Evolutionary conservation across 805 yeast species (phyloP).

Genomic region (Helenozyma baotianmanensis): DNA sequence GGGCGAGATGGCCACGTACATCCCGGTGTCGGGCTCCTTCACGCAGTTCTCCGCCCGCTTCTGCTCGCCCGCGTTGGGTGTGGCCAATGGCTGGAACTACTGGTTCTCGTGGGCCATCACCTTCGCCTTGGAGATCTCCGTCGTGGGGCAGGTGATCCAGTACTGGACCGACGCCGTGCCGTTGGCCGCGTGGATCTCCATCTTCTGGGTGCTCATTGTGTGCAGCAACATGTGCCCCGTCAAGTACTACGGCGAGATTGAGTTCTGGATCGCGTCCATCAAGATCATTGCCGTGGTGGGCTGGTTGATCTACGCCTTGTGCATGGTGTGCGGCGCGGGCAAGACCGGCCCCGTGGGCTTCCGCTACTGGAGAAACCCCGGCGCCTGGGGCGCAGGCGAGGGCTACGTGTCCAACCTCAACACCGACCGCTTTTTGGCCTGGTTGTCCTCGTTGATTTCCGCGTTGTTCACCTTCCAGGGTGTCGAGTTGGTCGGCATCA

Average conservation of each 20-base stretch:
- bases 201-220: constrained; percentile 57
- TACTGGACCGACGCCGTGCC: constrained; percentile 72
- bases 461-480: constrained; percentile 84
- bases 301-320: constrained; percentile 60
- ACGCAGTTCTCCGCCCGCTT: constrained; percentile 67
- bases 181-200: constrained; percentile 65
- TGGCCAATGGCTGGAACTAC: constrained; percentile 67
- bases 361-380: constrained; percentile 78
- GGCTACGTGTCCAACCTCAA: constrained; percentile 34
- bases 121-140: constrained; percentile 68
- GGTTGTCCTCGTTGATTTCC: constrained; percentile 62
- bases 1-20: constrained; percentile 79
- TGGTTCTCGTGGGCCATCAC: constrained; percentile 80
- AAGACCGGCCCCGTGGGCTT: constrained; percentile 67
- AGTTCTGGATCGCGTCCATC: constrained; percentile 67
- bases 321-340: constrained; percentile 77
- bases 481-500: constrained; percentile 69
- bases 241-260: constrained; percentile 66
- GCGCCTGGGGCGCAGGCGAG: constrained; percentile 65
- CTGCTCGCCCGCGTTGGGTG: constrained; percentile 67
- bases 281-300: constrained; percentile 69
- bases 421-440: constrained; percentile 62
- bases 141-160: constrained; percentile 58
- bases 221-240: constrained; percentile 62
- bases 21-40: constrained; percentile 66